Evolutionary conservation across 352 stramenopile genomes (phyloP), one percentile per base, ranked within the genome.

Genomic region (Phytophthora sp.): DNA sequence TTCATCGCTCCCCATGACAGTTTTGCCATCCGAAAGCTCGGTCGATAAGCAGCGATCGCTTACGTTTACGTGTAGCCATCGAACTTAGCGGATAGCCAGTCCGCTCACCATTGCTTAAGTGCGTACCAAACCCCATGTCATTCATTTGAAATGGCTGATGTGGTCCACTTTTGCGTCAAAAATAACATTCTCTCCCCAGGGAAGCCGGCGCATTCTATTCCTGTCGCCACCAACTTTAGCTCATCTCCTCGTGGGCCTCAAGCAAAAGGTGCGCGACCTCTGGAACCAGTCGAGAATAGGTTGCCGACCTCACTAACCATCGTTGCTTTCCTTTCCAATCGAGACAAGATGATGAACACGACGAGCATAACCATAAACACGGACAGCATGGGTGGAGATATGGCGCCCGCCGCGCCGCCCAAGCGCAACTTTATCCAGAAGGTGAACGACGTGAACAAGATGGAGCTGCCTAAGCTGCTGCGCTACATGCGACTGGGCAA

Each of bases 371-470:
- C 70, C 57, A 91, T 93, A 56, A 89, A 87, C 70, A 91, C 81
- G n/a, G 85, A 93, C 68, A 87, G 82, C 63, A 72, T 93, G 59
- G 67, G 79, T 57, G 81, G 77, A 41, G 65, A 63, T 56, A 89
- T 86, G 72, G 52, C 69, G 27, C 66, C 86, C 36, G 42, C 67
- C 44, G 71, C 72, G 21, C 71, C 79, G 51, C 77, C 84, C 21
- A 93, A 91, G 74, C 75, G 77, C 50, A 90, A 73, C 63, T 80
- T 95, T 42, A 82, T 91, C 41, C 73, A 93, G 69, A 84, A 90
- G 62, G 85, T 95, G 65, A 92, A 93, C 67, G 83, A 95, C 55
- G 84, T 95, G 18, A 95, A 95, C 79, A 93, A 92, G 66, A 95
- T 95, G 83, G 87, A 94, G 60, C 76, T 94, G n/a, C 87, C 87